These are phyloP conservation scores for Pleurotus citrinopileatus DNA, from an alignment of 768 basidiomycete genomes.

Conservation along the genomic window DNA sequence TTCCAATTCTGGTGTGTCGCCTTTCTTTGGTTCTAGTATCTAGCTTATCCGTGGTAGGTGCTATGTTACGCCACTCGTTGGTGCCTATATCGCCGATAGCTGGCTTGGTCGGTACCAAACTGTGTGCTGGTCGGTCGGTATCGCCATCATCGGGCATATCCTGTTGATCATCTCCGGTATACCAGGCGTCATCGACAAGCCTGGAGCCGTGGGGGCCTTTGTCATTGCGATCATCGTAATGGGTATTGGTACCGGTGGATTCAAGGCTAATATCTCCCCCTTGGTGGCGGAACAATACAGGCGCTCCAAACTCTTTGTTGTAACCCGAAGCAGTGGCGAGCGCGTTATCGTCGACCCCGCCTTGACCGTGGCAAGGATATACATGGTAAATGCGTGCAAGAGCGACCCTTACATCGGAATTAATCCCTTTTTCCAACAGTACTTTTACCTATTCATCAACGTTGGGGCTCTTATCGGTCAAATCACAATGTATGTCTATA, in stretches of 20 bases:
- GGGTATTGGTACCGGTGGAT: slow-evolving; percentile 60
- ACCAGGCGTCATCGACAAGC: slow-evolving; percentile 60
- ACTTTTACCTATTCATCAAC: slow-evolving; percentile 74
- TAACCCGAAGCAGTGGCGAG: slow-evolving; percentile 52
- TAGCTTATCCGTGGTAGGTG: slow-evolving; percentile 35
- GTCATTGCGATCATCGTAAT: slow-evolving; percentile 60
- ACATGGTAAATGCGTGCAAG: slow-evolving; percentile 61
- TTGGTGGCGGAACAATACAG: slow-evolving; percentile 77
- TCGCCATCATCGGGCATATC: slow-evolving; percentile 63
- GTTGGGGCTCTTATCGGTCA: slow-evolving; percentile 69
- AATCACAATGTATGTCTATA: slow-evolving; percentile 45
- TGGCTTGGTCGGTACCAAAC: slow-evolving; percentile 76
- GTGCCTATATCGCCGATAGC: slow-evolving; percentile 73
- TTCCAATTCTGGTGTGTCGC: slow-evolving; percentile 61
- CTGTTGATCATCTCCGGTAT: slow-evolving; percentile 65
- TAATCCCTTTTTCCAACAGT: slow-evolving; percentile 26
- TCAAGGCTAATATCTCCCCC: slow-evolving; percentile 78
- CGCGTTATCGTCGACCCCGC: slow-evolving; percentile 74
- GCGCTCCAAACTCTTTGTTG: slow-evolving; percentile 50
- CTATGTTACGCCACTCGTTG: slow-evolving; percentile 63
- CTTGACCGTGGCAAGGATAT: slow-evolving; percentile 65
- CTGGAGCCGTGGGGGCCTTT: slow-evolving; percentile 50
- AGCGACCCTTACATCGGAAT: too few relatives aligned
- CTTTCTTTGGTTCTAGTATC: background rate
- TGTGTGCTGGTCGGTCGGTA: slow-evolving; percentile 52